These are phyloP conservation scores for Fusarium coffeatum DNA, from an alignment of 2,329 filamentous ascomycete genomes.

Conservation along the genomic window DNA sequence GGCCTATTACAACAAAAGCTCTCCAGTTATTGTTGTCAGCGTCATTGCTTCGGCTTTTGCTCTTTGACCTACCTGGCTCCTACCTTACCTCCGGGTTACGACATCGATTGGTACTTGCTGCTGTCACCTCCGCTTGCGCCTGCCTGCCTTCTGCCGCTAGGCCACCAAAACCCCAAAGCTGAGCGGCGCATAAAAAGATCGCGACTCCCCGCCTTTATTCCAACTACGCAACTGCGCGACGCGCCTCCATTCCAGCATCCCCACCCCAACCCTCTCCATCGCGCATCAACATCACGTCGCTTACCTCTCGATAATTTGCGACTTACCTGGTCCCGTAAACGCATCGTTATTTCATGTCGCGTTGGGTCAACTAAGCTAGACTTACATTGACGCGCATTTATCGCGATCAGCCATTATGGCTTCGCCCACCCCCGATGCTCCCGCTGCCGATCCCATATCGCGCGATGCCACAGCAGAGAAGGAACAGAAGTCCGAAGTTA, in stretches of 20 bases:
- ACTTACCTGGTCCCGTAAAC: slow-evolving; percentile 8
- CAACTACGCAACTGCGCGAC: slow-evolving; percentile 36
- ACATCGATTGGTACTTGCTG: slow-evolving; percentile 28
- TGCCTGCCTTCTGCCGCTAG: slow-evolving; percentile 25
- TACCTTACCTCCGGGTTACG: slow-evolving; percentile 32
- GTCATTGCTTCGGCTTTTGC: slow-evolving; percentile 35
- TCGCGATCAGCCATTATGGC: slow-evolving; percentile 66
- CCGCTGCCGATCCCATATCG: slow-evolving; percentile 61
- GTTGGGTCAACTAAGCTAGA: slow-evolving; percentile 46
- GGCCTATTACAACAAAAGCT: slow-evolving; percentile 11
- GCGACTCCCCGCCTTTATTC: slow-evolving; percentile 30
- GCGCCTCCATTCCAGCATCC: slow-evolving; percentile 37
- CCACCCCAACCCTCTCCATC: slow-evolving; percentile 31
- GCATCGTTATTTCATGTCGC: slow-evolving; percentile 54
- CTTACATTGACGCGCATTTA: slow-evolving; percentile 45
- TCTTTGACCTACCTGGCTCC: slow-evolving; percentile 22
- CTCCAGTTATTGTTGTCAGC: slow-evolving; percentile 27
- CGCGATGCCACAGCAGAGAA: slow-evolving; percentile 45
- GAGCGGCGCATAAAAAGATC: slow-evolving; percentile 35
- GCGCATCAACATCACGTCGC: slow-evolving; percentile 29
- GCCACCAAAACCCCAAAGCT: slow-evolving; percentile 29
- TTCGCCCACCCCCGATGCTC: slow-evolving; percentile 58
- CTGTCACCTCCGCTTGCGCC: slow-evolving; percentile 35
- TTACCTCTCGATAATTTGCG: slow-evolving; percentile 1
- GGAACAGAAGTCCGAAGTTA: slow-evolving; percentile 51